Percentiles rank a stretch among this genome's conserved stretches.
Conservation (phyloP, 1,284 basidiomycete genomes). For the Moesziomyces aphidis region DNA sequence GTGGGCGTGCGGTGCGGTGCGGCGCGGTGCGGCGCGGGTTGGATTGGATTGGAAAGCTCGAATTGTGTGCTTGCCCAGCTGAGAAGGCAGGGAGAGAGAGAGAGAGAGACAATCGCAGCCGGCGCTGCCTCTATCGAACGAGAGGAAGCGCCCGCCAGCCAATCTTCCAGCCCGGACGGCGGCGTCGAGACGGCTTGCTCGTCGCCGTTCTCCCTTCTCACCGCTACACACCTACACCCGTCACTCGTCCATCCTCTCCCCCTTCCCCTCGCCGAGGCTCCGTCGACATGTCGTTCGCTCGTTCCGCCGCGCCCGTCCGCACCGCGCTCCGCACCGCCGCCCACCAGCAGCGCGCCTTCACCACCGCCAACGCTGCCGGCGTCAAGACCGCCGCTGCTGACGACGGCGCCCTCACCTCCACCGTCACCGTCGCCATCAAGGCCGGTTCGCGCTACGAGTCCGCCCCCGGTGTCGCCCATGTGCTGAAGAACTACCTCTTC, state of each 20-base stretch:
- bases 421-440: slow-evolving; percentile 61
- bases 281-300: slow-evolving; percentile 48
- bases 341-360: slow-evolving; percentile 41
- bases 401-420: slow-evolving; percentile 58
- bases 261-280: not conserved
- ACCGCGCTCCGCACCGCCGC: slow-evolving; percentile 40
- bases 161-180: slow-evolving; percentile 8
- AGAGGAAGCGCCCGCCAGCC: not conserved
- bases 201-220: slow-evolving; percentile 25
- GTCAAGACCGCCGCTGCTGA: slow-evolving; percentile 54
- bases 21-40: not conserved
- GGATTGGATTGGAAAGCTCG: not conserved
- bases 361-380: slow-evolving; percentile 53
- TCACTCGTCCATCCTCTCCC: not conserved
- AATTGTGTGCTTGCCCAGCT: not conserved
- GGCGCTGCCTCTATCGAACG: not conserved
- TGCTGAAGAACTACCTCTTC: slow-evolving; percentile 63
- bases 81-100: not conserved
- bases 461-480: slow-evolving; percentile 59
- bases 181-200: slow-evolving; percentile 8
- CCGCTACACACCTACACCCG: slow-evolving; percentile 1
- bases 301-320: slow-evolving; percentile 48
- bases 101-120: not conserved
- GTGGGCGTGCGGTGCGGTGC: no score
- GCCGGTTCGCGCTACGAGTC: slow-evolving; percentile 61